Percentiles rank a stretch among this genome's conserved stretches.
phyloP scores from a whole-genome alignment of 306 rosid genomes.

The Canavalia ensiformis region DNA sequence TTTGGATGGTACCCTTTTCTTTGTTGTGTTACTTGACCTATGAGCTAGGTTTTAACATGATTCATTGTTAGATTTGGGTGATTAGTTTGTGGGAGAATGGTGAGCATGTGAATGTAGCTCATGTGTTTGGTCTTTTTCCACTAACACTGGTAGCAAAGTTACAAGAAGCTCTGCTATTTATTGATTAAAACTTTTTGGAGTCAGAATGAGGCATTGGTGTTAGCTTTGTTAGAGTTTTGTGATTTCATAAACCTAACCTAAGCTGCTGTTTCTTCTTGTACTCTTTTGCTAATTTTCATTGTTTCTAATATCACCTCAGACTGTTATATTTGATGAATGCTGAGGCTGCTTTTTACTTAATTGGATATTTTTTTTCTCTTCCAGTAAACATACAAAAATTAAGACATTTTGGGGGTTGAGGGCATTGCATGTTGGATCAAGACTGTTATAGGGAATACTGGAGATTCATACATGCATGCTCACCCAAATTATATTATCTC shows the following conservation, averaged over 20 bases:
- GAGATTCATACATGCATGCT: slow-evolving; percentile 9
- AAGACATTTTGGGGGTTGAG: neutral
- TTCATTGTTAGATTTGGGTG: neutral
- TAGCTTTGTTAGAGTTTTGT: neutral
- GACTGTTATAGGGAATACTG: neutral
- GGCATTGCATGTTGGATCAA: neutral
- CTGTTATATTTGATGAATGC: slow-evolving; percentile 4
- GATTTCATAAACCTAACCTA: slow-evolving; percentile 1
- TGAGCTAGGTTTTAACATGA: neutral
- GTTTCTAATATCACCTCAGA: neutral
- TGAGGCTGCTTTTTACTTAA: slow-evolving; percentile 13
- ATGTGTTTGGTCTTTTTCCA: neutral
- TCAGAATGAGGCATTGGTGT: neutral
- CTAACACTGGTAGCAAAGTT: neutral
- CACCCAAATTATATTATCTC: neutral
- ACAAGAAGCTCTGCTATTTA: neutral
- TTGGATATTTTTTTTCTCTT: slow-evolving; percentile 12
- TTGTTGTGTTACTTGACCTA: neutral
- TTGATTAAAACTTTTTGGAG: neutral
- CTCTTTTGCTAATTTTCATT: neutral
- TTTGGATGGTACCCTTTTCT: neutral
- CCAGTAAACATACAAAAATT: neutral
- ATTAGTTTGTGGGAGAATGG: neutral
- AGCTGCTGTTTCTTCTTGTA: neutral
- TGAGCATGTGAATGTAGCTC: neutral